A percentile compares a stretch with the other conserved stretches of the same genome.
phyloP scores from a whole-genome alignment of 257 asterid genomes.

The Nicotiana tabacum region DNA sequence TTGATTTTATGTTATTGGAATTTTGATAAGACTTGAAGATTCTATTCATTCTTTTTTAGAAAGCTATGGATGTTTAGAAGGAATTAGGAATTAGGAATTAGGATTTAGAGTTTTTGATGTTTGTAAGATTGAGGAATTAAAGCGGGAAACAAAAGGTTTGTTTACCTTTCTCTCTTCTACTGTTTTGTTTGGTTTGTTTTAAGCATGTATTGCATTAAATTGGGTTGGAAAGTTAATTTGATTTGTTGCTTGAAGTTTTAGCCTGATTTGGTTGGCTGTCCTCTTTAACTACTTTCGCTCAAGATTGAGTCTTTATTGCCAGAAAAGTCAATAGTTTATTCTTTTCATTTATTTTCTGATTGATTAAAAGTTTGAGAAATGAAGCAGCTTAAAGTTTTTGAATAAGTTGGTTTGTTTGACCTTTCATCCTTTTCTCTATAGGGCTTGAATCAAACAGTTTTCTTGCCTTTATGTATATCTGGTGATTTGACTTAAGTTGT shows the following conservation, averaged over 20 bases:
- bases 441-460: neutral
- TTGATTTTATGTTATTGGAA: neutral
- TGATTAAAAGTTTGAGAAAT: neutral
- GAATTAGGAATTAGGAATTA: neutral
- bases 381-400: neutral
- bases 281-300: neutral
- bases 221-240: neutral
- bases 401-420: neutral
- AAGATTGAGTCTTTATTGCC: neutral
- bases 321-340: neutral
- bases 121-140: neutral
- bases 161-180: neutral
- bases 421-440: neutral
- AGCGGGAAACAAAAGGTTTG: slow-evolving; percentile 1
- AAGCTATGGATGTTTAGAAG: neutral
- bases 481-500: neutral
- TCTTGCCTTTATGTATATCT: slow-evolving; percentile 6
- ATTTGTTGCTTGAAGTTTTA: neutral
- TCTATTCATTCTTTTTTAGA: neutral
- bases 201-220: neutral
- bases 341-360: neutral
- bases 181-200: neutral
- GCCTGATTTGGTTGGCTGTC: neutral
- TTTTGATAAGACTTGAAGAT: neutral
- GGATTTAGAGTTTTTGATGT: neutral